A percentile compares a stretch with the other conserved stretches of the same genome.
Evolutionary conservation across 805 yeast species (phyloP).

Genomic region (Yamadazyma endophytica): DNA sequence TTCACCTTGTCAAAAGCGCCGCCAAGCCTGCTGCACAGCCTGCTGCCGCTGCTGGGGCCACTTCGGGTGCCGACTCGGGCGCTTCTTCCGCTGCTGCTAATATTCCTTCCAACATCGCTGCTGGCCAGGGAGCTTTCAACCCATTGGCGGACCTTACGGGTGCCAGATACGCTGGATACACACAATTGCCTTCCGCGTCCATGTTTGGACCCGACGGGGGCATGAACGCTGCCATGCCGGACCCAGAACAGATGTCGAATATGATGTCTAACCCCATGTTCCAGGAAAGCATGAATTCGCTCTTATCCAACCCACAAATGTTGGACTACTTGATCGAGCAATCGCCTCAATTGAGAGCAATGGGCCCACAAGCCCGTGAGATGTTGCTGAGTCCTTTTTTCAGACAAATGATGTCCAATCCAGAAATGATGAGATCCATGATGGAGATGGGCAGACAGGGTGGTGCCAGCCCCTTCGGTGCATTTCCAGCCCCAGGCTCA

Average conservation of each 20-base stretch:
- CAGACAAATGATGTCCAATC: conserved; percentile 68
- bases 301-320: conserved; percentile 87
- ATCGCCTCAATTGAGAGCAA: conserved; percentile 75
- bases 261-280: conserved; percentile 81
- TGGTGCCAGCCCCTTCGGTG: conserved; percentile 14
- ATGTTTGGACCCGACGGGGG: conserved; percentile 97
- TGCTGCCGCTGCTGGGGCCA: conserved; percentile 20
- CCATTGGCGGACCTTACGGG: conserved; percentile 91
- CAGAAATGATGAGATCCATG: conserved; percentile 79
- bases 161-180: conserved; percentile 91
- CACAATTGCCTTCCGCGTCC: conserved; percentile 80
- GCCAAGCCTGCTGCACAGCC: conserved; percentile 29
- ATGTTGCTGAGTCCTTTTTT: conserved; percentile 81
- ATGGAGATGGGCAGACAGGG: conserved; percentile 63
- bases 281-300: conserved; percentile 76
- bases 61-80: conserved; percentile 6
- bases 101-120: conserved; percentile 75
- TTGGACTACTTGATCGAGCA: conserved; percentile 74
- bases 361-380: conserved; percentile 88
- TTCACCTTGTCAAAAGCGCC: conserved; percentile 87
- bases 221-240: conserved; percentile 64
- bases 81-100: conserved; percentile 11
- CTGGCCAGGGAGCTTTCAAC: conserved; percentile 87
- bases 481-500: conserved; percentile 35
- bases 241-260: conserved; percentile 66